Evolutionary conservation across 2,329 filamentous ascomycete genomes (phyloP).

Genomic region (Sphaerostilbella broomeana): DNA sequence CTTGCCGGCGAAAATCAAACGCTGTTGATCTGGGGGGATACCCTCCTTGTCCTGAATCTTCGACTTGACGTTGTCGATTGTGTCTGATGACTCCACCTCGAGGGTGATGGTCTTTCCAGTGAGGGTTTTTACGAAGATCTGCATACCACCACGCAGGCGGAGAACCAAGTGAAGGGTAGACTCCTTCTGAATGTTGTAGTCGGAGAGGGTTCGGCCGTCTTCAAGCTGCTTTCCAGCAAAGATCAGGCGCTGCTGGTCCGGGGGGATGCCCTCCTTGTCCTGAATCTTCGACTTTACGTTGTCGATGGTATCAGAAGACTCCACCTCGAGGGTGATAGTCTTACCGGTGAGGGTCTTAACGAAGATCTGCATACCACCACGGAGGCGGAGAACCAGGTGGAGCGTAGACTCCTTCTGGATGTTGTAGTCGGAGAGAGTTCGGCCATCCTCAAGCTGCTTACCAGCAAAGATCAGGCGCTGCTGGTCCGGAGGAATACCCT

Average conservation of each 20-base stretch:
- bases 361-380: slow-evolving; percentile 86
- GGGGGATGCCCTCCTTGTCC: slow-evolving; percentile 88
- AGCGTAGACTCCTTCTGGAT: slow-evolving; percentile 62
- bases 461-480: slow-evolving; percentile 94
- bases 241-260: slow-evolving; percentile 89
- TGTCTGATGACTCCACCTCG: slow-evolving; percentile 83
- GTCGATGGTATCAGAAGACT: slow-evolving; percentile 85
- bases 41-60: slow-evolving; percentile 99
- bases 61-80: slow-evolving; percentile 92
- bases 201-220: slow-evolving; percentile 81
- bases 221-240: slow-evolving; percentile 92
- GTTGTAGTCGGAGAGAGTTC: slow-evolving; percentile 50
- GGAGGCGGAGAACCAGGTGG: slow-evolving; percentile 69
- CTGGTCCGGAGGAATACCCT: slow-evolving; percentile 93
- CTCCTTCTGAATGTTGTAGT: slow-evolving; percentile 97
- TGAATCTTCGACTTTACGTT: slow-evolving; percentile 94
- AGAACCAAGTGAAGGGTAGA: slow-evolving; percentile 76
- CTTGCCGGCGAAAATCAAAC: slow-evolving; percentile 92
- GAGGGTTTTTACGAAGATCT: slow-evolving; percentile 71
- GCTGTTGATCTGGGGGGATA: slow-evolving; percentile 93
- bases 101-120: slow-evolving; percentile 94
- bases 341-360: slow-evolving; percentile 87
- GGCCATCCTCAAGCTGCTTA: slow-evolving; percentile 92
- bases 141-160: slow-evolving; percentile 75
- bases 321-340: slow-evolving; percentile 88